Base-by-base conservation (phyloP, 768 basidiomycete genomes). In the Russula sp. region DNA sequence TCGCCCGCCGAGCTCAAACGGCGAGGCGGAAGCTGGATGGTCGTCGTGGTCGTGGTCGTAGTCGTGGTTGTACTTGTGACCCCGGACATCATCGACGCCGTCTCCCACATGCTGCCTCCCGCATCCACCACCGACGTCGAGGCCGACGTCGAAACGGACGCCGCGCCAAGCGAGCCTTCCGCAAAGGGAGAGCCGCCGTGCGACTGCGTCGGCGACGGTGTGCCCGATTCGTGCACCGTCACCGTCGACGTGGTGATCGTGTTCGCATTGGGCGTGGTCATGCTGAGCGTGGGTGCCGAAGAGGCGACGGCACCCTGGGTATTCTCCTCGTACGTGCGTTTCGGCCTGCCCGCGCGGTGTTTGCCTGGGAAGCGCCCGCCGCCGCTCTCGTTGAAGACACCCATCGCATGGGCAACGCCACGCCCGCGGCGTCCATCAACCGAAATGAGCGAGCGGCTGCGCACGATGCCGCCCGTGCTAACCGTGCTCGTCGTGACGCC, bases 401-500 rank as follows among this genome's bases (percentile, higher is more conserved):
- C 65, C 59, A 66, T 66, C 29, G 63, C 63, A 0, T 56, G 64
- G 10, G 65, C 51, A 20, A 66, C 64, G 5, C 65, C 65, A 14
- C 65, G 65, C 10, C 65, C 56, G 38, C 59, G 63, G 6, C 65
- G 56, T 20, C 64, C 48, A 11, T 65, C 57, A 16, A 48, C 51
- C 22, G 56, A 47, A 3, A 59, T 55, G 25, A 66, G 56, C 25
- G 63, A 65, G 63, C 65, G 65, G 14, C 63, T 53, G 52, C 65
- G 63, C 42, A 66, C 62, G 53, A 66, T 36, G 56, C 63, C 63
- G 32, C 65, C 63, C 1, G 42, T 63, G 41, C 59, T 61, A 11
- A 66, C 65, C 14, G 64, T 66, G 36, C 63, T 65, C n/a, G 65
- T 66, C 52, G 64, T 66, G n/a, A 61, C 35, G n/a, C 65, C 65